phyloP scores from a whole-genome alignment of 805 yeast genomes.

The Wickerhamiella sergipiensis region DNA sequence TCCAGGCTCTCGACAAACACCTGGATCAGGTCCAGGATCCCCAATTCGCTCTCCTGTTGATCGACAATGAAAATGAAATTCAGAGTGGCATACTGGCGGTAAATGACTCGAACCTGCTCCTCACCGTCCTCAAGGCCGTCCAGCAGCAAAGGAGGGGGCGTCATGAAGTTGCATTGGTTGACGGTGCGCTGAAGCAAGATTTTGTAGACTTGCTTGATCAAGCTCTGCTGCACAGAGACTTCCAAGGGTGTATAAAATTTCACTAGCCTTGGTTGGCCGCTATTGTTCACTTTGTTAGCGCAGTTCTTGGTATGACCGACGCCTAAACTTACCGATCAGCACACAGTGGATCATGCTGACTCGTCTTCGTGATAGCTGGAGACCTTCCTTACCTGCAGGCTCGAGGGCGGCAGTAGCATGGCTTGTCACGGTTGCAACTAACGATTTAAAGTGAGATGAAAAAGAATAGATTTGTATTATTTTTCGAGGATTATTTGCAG shows the following conservation, averaged over 20 bases:
- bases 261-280: conserved; percentile 77
- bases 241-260: conserved; percentile 91
- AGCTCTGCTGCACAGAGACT: conserved; percentile 61
- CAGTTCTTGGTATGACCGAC: conserved; percentile 4
- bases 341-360: conserved; percentile 69
- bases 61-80: conserved; percentile 93
- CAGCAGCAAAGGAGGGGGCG: conserved; percentile 68
- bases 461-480: too few species aligned
- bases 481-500: not conserved
- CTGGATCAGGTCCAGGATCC: conserved; percentile 85
- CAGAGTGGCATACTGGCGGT: conserved; percentile 89
- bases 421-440: too few species aligned
- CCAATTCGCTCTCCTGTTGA: conserved; percentile 88
- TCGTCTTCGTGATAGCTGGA: not conserved
- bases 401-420: too few species aligned
- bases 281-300: conserved; percentile 52
- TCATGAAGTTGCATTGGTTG: conserved; percentile 73
- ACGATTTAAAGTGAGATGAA: too few species aligned
- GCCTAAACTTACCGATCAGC: conserved; percentile 46
- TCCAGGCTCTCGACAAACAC: conserved; percentile 93
- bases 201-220: conserved; percentile 71
- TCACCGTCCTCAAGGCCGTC: conserved; percentile 44
- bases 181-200: conserved; percentile 58
- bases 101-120: conserved; percentile 76
- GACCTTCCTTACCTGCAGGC: too few species aligned